A percentile compares a stretch with the other conserved stretches of the same genome.
Conservation (phyloP, 2,329 filamentous ascomycete species). For the Diplodia mutila region DNA sequence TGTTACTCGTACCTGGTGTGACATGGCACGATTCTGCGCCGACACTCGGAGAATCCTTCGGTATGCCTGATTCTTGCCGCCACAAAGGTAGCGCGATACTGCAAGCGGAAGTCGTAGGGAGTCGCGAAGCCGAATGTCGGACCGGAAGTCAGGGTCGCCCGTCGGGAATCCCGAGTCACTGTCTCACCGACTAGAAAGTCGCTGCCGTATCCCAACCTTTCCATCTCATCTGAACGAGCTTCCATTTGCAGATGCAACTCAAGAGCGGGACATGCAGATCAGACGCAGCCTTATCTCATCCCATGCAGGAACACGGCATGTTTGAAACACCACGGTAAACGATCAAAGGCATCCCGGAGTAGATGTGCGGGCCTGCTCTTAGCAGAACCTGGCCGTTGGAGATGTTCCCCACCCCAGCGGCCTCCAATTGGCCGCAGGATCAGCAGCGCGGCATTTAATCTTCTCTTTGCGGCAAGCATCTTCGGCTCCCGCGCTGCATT, state of each 20-base stretch:
- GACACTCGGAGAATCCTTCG: not conserved
- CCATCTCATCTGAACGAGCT: not conserved
- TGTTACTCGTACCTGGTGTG: not conserved
- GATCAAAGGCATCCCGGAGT: no score
- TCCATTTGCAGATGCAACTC: not conserved
- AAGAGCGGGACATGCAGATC: not conserved
- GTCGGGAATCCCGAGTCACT: slow-evolving; percentile 1
- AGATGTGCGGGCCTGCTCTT: not conserved
- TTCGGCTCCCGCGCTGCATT: slow-evolving; percentile 4
- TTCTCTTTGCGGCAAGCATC: slow-evolving; percentile 1
- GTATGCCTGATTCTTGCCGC: not conserved
- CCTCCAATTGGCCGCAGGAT: slow-evolving; percentile 5
- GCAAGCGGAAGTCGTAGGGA: not conserved
- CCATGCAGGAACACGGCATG: not conserved
- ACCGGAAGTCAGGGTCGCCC: not conserved
- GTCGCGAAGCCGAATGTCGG: not conserved
- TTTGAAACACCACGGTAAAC: not conserved
- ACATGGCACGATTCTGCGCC: not conserved
- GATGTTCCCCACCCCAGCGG: not conserved
- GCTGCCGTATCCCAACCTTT: not conserved
- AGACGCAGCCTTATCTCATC: not conserved
- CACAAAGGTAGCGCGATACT: slow-evolving; percentile 6
- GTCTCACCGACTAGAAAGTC: not conserved
- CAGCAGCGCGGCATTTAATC: not conserved
- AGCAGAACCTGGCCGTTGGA: not conserved